phyloP scores from a whole-genome alignment of 345 rosid species.

The Pistacia vera region DNA sequence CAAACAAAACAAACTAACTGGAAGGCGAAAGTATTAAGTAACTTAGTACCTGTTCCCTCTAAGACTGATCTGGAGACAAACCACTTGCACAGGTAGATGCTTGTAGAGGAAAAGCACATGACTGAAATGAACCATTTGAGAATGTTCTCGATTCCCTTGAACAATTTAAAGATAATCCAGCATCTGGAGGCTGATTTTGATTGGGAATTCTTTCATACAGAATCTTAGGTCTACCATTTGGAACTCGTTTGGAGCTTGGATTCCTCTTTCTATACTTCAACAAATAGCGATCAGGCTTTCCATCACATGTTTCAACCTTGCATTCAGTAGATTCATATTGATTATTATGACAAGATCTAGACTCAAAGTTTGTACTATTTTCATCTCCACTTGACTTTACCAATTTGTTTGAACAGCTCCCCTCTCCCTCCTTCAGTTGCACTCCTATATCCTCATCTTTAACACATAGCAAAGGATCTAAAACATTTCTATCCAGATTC shows the following conservation, averaged over 20 bases:
- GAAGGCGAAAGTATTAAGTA: not conserved
- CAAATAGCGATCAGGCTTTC: conserved; percentile 35
- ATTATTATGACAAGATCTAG: conserved; percentile 18
- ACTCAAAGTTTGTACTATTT: conserved; percentile 19
- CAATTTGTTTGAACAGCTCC: conserved; percentile 30
- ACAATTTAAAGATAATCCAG: conserved; percentile 20
- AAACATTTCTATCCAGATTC: not conserved
- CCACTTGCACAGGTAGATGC: conserved; percentile 13
- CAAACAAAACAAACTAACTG: not conserved
- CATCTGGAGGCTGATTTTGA: conserved; percentile 1
- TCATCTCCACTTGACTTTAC: conserved; percentile 26
- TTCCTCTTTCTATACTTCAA: conserved; percentile 42
- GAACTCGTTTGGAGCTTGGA: conserved; percentile 17
- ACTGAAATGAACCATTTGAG: conserved; percentile 4
- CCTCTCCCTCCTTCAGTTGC: conserved; percentile 27
- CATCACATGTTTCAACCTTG: conserved; percentile 8
- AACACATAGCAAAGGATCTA: not conserved
- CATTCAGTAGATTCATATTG: conserved; percentile 6
- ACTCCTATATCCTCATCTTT: conserved; percentile 3
- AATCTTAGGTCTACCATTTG: conserved; percentile 11
- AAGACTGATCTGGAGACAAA: conserved; percentile 6
- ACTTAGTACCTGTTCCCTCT: conserved; percentile 8
- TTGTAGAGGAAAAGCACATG: conserved; percentile 14
- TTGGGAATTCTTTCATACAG: conserved; percentile 15
- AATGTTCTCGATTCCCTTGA: conserved; percentile 13